These are phyloP conservation scores for Lasiodiplodia citricola DNA, from an alignment of 2,329 filamentous ascomycete species.

Conservation along the genomic window DNA sequence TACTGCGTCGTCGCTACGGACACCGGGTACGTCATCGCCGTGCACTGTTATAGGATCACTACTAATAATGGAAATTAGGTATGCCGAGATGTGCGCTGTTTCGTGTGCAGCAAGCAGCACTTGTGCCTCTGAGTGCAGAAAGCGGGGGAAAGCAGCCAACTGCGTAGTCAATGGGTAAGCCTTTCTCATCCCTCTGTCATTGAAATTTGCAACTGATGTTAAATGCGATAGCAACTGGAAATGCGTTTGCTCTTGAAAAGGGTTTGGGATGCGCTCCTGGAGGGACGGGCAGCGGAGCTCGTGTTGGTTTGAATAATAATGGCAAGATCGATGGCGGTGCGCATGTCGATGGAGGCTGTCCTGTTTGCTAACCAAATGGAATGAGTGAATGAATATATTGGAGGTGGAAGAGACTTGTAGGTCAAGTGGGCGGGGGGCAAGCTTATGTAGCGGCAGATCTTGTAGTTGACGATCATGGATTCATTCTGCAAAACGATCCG, in stretches of 20 bases:
- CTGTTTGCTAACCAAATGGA: neutral
- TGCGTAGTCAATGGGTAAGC: constrained; percentile 1
- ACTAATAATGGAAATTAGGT: neutral
- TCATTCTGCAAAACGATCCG: too few species aligned
- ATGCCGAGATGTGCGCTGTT: neutral
- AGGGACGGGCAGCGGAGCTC: too few species aligned
- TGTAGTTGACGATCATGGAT: too few species aligned
- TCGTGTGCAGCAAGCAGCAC: neutral
- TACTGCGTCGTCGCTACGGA: neutral
- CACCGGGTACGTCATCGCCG: neutral
- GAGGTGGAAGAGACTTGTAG: too few species aligned
- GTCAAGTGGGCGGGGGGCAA: too few species aligned
- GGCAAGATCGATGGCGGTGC: neutral
- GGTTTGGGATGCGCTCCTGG: too few species aligned
- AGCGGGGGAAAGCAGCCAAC: neutral
- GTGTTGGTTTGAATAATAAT: too few species aligned
- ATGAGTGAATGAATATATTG: too few species aligned
- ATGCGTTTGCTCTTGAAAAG: neutral
- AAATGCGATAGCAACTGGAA: neutral
- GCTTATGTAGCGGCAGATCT: too few species aligned
- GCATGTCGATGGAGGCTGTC: neutral
- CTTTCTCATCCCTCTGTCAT: neutral
- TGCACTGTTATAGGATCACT: rapidly evolving
- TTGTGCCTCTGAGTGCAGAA: neutral
- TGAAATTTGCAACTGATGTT: neutral